Conservation (phyloP, 306 rosid genomes). For the Sphenostylis stenocarpa region DNA sequence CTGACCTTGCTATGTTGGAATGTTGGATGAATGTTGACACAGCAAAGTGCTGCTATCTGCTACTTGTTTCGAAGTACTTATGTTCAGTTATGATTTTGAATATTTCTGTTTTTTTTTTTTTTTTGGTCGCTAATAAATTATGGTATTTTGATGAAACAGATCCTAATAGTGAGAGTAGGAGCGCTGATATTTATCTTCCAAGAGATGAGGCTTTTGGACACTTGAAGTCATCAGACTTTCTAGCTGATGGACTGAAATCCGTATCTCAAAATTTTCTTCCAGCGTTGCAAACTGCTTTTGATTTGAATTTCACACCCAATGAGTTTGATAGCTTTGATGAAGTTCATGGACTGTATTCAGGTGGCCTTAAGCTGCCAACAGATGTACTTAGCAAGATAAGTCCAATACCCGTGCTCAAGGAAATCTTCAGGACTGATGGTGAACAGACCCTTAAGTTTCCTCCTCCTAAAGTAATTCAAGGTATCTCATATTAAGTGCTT, state of each 20-base stretch:
- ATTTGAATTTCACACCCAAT: slow-evolving; percentile 32
- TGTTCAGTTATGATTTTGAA: not conserved
- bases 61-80: not conserved
- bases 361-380: slow-evolving; percentile 57
- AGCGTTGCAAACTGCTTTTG: slow-evolving; percentile 36
- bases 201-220: slow-evolving; percentile 75
- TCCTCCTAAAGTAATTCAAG: slow-evolving; percentile 63
- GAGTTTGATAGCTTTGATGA: slow-evolving; percentile 66
- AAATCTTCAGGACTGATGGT: slow-evolving; percentile 63
- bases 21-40: not conserved
- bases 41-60: too few species aligned
- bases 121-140: not conserved
- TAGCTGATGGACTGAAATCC: slow-evolving; percentile 60
- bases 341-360: slow-evolving; percentile 54
- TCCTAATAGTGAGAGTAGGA: slow-evolving; percentile 50
- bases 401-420: slow-evolving; percentile 60
- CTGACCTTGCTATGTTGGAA: too few species aligned
- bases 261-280: slow-evolving; percentile 55
- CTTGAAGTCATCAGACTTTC: slow-evolving; percentile 66
- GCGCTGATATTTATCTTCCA: slow-evolving; percentile 53
- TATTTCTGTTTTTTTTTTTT: not conserved
- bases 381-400: slow-evolving; percentile 43
- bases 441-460: slow-evolving; percentile 60
- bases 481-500: slow-evolving; percentile 27
- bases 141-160: slow-evolving; percentile 35